Base-by-base conservation (phyloP, 2,329 filamentous ascomycete genomes). In the Aspergillus aculeatinus region DNA sequence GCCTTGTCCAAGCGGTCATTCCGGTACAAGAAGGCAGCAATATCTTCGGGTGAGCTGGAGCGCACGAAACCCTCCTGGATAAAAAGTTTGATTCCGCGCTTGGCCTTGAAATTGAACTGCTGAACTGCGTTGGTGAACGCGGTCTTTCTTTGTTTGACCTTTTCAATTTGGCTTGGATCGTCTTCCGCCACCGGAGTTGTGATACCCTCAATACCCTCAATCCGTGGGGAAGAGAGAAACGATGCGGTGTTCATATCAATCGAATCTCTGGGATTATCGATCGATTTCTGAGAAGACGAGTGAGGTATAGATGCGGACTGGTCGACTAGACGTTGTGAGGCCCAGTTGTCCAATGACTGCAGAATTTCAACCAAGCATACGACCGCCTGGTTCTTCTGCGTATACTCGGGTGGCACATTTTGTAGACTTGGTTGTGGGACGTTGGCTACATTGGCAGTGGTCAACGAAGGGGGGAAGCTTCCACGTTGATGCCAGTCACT, bases 91-190 rank as follows among this genome's bases (percentile, higher is more conserved):
- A 99, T 86, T 5, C 95, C 96, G 60, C 90, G 87, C 76, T 99
- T 99, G 0, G 96, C 92, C 75, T 99, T 99, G 81, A 94, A 97
- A 74, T 99, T 99, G 83, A 99, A 99, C 63, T 92, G 89, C 53
- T 89, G 87, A 57, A 97, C 89, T 2, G 90, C 94, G 68, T 96
- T 95, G 55, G 88, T 90, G 62, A 98, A 79, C 0, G 95, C 95
- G 6, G 92, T 98, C 79, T 99, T 99, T 63, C 89, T 86, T 61
- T 93, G 91, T 78, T 98, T 98, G 58, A 93, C 92, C 75, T 90
- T 96, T 71, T 98, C 95, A n/a, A 99, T 81, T 69, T 97, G 89
- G 63, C 88, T 92, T 0, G 94, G 94, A 70, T 99, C 95, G 71
- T 99, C 96, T 59, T 97, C 92, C 3, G 87, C 77, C 27, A 88